phyloP scores from a whole-genome alignment of 495 filamentous ascomycete genomes.

The Penicillium simplicissimum region DNA sequence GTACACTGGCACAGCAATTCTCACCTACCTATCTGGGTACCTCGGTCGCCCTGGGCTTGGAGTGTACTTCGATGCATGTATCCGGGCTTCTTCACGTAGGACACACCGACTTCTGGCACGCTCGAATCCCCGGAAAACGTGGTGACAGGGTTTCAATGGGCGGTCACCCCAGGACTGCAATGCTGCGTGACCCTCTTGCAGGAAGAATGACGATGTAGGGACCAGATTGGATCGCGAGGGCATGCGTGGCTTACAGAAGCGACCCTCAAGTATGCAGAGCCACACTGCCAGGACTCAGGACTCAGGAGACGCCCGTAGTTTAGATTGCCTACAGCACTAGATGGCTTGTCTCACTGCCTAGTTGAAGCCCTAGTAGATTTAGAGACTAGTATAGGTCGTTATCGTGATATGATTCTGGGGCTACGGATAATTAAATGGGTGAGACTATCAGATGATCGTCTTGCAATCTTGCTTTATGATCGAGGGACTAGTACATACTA shows the following conservation, averaged over 20 bases:
- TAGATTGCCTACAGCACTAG: neutral
- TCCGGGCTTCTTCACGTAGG: neutral
- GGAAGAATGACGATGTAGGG: neutral
- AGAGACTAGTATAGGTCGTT: neutral
- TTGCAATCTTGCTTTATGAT: neutral
- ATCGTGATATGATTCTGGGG: neutral
- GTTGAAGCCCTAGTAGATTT: neutral
- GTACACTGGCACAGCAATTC: neutral
- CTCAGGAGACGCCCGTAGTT: neutral
- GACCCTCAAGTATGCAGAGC: neutral
- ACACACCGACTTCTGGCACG: constrained; percentile 27
- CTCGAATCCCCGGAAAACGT: constrained; percentile 28
- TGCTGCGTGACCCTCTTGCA: constrained; percentile 8
- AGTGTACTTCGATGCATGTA: neutral
- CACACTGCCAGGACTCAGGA: no score
- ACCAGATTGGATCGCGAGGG: neutral
- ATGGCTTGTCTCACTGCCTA: neutral
- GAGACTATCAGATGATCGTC: neutral
- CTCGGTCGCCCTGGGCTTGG: neutral
- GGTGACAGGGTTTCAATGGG: constrained; percentile 20
- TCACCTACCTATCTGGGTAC: neutral
- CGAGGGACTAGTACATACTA: neutral
- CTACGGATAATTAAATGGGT: neutral
- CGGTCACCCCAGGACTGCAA: constrained; percentile 20
- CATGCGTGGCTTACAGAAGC: neutral